Conservation (phyloP, 2,329 filamentous ascomycete species). For the Alternaria ethzedia region DNA sequence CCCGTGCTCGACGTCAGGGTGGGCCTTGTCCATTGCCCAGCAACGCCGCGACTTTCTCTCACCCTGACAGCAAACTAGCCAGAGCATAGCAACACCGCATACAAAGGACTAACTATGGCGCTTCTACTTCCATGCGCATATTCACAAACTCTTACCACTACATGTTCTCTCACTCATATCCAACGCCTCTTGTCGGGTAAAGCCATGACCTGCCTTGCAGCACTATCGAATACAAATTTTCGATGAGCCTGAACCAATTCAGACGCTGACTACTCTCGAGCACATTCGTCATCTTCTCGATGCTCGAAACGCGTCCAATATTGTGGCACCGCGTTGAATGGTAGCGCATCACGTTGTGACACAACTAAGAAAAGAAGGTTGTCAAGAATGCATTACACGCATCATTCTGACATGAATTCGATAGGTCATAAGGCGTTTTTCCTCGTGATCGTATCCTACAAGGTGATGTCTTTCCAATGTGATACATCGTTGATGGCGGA, state of each 20-base stretch:
- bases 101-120: neutral
- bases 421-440: neutral
- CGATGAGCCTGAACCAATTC: neutral
- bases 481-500: neutral
- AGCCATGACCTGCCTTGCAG: neutral
- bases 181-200: neutral
- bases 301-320: neutral
- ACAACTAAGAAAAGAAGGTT: neutral
- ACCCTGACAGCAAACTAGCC: neutral
- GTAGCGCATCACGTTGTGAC: neutral
- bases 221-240: neutral
- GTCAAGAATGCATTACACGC: neutral
- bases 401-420: neutral
- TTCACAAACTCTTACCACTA: neutral
- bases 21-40: conserved; percentile 12
- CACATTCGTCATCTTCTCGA: neutral
- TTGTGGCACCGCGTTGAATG: neutral
- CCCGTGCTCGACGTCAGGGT: conserved; percentile 17
- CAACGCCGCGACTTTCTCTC: conserved; percentile 4
- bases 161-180: neutral
- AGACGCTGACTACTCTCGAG: neutral
- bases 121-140: neutral
- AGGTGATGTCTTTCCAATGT: neutral
- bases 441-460: neutral
- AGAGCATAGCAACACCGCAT: neutral